Evolutionary conservation across 768 basidiomycete species (phyloP).

Genomic region (Artomyces pyxidatus): DNA sequence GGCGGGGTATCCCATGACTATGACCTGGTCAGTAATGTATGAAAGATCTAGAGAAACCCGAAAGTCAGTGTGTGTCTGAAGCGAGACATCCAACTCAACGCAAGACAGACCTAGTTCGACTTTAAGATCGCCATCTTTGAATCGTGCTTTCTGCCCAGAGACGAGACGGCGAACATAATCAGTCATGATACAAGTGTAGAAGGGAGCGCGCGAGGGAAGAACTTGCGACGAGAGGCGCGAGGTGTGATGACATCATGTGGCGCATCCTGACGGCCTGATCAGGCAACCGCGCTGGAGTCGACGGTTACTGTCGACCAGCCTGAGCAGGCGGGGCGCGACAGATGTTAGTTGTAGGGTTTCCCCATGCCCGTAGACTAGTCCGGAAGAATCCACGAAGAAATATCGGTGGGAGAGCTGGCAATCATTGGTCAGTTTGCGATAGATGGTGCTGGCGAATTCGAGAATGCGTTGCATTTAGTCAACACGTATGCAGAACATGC

Average conservation of each 20-base stretch:
- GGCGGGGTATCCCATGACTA: constrained; percentile 83
- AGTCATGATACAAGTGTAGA: constrained; percentile 33
- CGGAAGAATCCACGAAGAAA: neutral
- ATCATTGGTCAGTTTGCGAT: too few species aligned
- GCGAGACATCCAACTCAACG: constrained; percentile 11
- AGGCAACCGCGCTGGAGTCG: too few species aligned
- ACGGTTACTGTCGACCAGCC: too few species aligned
- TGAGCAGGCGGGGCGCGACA: too few species aligned
- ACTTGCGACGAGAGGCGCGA: neutral
- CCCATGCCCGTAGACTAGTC: neutral
- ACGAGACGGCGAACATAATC: constrained; percentile 67
- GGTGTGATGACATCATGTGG: constrained; percentile 1
- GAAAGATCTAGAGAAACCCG: constrained; percentile 49
- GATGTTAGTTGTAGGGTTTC: too few species aligned
- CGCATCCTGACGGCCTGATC: neutral
- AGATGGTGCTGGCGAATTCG: too few species aligned
- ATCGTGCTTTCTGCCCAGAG: constrained; percentile 76
- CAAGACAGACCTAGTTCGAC: constrained; percentile 61
- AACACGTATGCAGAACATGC: too few species aligned
- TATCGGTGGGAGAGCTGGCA: too few species aligned
- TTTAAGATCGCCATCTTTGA: constrained; percentile 55
- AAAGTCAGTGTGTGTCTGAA: too few species aligned
- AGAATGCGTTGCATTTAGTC: too few species aligned
- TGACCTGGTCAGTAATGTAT: constrained; percentile 66
- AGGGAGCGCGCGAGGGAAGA: neutral